Percentiles rank a stretch among this genome's conserved stretches.
Conservation (phyloP, 2,329 filamentous ascomycete genomes). For the Colletotrichum lupini region DNA sequence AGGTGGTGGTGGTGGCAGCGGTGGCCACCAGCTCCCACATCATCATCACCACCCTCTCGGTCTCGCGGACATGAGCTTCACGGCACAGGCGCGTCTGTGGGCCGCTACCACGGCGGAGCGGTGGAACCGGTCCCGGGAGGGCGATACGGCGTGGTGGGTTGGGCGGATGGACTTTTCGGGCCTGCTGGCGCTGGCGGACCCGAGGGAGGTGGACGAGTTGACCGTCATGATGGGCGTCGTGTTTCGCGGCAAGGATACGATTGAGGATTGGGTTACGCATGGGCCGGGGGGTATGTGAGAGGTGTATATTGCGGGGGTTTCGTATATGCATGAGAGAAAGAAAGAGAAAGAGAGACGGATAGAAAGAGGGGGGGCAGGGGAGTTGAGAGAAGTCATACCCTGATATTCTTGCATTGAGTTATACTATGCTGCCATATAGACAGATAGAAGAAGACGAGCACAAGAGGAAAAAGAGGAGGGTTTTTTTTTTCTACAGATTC, state of each 20-base stretch:
- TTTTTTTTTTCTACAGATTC: background rate
- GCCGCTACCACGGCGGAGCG: slow-evolving; percentile 35
- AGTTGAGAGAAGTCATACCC: no score
- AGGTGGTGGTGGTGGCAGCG: background rate
- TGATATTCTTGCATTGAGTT: no score
- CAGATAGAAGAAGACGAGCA: background rate
- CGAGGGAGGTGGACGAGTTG: slow-evolving; percentile 35
- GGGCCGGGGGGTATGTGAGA: slow-evolving; percentile 22
- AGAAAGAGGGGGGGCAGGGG: no score
- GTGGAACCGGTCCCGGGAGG: slow-evolving; percentile 33
- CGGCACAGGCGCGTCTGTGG: slow-evolving; percentile 35
- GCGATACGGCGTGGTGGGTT: slow-evolving; percentile 35
- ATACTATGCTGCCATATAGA: background rate
- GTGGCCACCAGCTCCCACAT: background rate
- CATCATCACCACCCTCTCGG: slow-evolving; percentile 13
- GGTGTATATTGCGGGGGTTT: background rate
- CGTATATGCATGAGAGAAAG: no score
- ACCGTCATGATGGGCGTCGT: slow-evolving; percentile 32
- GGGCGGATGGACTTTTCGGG: slow-evolving; percentile 35
- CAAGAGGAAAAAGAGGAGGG: background rate
- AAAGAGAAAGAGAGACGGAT: background rate
- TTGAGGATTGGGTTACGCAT: slow-evolving; percentile 37
- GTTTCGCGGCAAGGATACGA: slow-evolving; percentile 29
- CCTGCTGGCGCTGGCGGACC: slow-evolving; percentile 33
- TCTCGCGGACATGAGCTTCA: slow-evolving; percentile 36